Base-by-base conservation (phyloP, 2,329 filamentous ascomycete genomes). In the Coniochaeta sp. region DNA sequence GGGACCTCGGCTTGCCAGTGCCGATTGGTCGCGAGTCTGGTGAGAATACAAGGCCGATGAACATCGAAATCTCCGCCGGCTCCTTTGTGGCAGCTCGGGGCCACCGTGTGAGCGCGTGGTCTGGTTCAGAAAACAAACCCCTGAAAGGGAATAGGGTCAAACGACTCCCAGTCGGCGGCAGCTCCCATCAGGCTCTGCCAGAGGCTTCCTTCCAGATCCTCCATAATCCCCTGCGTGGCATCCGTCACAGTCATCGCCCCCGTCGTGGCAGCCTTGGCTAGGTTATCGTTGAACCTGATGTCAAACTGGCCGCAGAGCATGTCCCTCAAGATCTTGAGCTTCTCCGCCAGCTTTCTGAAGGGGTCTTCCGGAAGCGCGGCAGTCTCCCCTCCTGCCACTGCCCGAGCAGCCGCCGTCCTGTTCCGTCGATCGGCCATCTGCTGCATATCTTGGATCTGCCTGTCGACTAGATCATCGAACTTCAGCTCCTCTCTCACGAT, bases 401-500 rank as follows among this genome's bases (percentile, higher is more conserved):
- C 43, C 58, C 17, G 34, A 31, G 55, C 58, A 58, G 19, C 6
- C 9, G 31, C 31, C 5, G 16, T 2, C 47, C 17, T 36, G 38
- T 57, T 62, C 16, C 73, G 67, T 26, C 55, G 57, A 52, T 65
- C 63, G 4, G 70, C 67, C 5, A 72, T 63, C 1, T 59, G 12
- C 36, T 68, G 63, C 64, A 76, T 67, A 47, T 74, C 70, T 12
- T 58, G 19, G 12, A 72, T 66, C 63, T 74, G 69, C 24, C 59
- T 62, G 17, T 71, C 66, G 19, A 76, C 59, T n/a, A 69, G 63
- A 14, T 64, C 60, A 5, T 69, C 69, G 58, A 76, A 67, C 24
- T 63, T 66, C 14, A 81, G 68, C 62, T 78, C 73, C 24, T 67
- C 62, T 6, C 73, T 69, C 24, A 76, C 73, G 1, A 69, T 65